phyloP scores from a whole-genome alignment of 768 basidiomycete genomes.

The Peribolospora baueri region DNA sequence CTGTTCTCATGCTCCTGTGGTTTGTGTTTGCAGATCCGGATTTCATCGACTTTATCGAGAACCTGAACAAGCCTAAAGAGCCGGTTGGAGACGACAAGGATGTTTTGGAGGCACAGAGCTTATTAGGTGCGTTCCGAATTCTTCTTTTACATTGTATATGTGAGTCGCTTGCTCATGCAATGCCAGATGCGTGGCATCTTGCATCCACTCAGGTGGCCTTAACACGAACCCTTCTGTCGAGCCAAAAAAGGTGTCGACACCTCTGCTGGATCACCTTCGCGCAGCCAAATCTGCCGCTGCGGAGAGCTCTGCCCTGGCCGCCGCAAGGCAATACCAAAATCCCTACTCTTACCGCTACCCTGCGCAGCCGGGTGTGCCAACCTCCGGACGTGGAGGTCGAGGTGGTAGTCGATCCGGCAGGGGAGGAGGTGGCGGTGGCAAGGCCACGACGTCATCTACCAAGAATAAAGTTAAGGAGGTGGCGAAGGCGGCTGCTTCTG shows the following conservation, averaged over 20 bases:
- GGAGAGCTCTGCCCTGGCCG: constrained; percentile 21
- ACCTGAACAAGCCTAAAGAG: constrained; percentile 32
- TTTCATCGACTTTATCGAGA: constrained; percentile 37
- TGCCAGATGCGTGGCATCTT: no score
- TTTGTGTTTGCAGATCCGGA: constrained; percentile 17
- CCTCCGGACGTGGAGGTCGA: not conserved
- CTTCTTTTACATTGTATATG: not conserved
- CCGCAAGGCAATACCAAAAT: constrained; percentile 1
- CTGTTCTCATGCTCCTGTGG: not conserved
- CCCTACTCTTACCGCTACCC: constrained; percentile 19
- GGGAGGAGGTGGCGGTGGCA: not conserved
- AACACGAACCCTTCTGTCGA: constrained; percentile 4
- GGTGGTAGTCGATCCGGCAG: not conserved
- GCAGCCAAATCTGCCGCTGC: constrained; percentile 51
- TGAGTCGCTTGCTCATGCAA: no score
- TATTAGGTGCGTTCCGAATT: constrained; percentile 22
- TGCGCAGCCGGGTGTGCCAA: constrained; percentile 47
- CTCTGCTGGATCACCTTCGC: constrained; percentile 76
- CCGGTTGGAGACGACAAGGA: constrained; percentile 35
- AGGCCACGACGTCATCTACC: not conserved
- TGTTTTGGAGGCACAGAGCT: constrained; percentile 16
- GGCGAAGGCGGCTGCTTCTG: not conserved
- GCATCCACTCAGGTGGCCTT: no score
- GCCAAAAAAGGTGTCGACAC: constrained; percentile 35
- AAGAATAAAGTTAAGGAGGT: not conserved